Conservation (phyloP, 495 filamentous ascomycete genomes). For the Ramalina intermedia region DNA sequence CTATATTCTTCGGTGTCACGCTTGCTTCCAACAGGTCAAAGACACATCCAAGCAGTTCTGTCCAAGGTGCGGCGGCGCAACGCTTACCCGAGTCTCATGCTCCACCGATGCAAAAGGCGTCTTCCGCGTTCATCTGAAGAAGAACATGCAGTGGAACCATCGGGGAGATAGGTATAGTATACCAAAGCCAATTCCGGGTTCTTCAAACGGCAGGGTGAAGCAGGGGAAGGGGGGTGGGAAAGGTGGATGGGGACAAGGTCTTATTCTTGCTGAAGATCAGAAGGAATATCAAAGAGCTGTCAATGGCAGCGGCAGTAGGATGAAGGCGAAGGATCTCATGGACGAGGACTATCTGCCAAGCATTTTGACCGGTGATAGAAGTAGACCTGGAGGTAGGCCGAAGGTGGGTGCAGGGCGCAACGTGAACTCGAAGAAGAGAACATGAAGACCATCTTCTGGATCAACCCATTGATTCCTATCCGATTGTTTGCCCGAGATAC, state of each 20-base stretch:
- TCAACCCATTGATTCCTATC: background rate
- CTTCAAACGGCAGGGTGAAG: constrained; percentile 56
- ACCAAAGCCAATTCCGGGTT: constrained; percentile 77
- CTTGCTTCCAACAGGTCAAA: constrained; percentile 75
- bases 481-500: background rate
- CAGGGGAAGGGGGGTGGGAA: constrained; percentile 58
- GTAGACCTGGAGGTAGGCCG: constrained; percentile 45
- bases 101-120: constrained; percentile 64
- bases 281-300: constrained; percentile 70
- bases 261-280: constrained; percentile 89
- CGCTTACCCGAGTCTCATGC: constrained; percentile 75
- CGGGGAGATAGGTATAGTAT: constrained; percentile 79
- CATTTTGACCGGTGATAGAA: constrained; percentile 68
- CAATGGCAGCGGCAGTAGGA: constrained; percentile 40
- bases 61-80: constrained; percentile 73
- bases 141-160: constrained; percentile 92
- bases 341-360: constrained; percentile 84
- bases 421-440: constrained; percentile 61
- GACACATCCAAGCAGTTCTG: constrained; percentile 90
- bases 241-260: constrained; percentile 64
- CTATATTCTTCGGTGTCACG: constrained; percentile 86
- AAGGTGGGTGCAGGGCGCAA: constrained; percentile 76
- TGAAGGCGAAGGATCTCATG: constrained; percentile 72
- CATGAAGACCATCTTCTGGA: background rate
- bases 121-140: constrained; percentile 80